phyloP scores from a whole-genome alignment of 108 stramenopile species.

The Nitzschia sp. region DNA sequence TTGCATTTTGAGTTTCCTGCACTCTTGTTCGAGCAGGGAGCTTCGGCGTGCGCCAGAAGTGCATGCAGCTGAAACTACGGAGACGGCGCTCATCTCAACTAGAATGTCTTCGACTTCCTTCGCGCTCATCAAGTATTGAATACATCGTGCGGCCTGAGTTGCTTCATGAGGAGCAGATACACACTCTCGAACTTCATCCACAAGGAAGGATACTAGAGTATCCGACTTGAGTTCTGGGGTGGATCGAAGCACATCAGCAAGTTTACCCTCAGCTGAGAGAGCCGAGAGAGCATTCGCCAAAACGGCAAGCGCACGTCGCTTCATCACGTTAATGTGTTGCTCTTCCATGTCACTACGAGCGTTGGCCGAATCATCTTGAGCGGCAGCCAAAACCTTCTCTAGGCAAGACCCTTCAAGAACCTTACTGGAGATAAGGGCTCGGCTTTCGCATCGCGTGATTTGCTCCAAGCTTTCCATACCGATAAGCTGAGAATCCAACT shows the following conservation, averaged over 20 bases:
- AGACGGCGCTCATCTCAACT: slow-evolving; percentile 17
- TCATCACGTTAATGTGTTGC: slow-evolving; percentile 4
- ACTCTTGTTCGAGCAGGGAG: slow-evolving; percentile 14
- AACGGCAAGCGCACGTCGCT: slow-evolving; percentile 19
- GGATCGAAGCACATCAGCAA: not conserved
- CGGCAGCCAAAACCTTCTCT: slow-evolving; percentile 7
- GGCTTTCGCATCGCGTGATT: slow-evolving; percentile 8
- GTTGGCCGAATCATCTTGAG: not conserved
- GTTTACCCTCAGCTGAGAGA: not conserved
- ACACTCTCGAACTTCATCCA: not conserved
- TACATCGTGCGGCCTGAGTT: slow-evolving; percentile 28
- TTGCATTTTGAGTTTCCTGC: not conserved
- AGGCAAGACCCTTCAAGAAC: slow-evolving; percentile 10
- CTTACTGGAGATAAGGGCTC: not conserved
- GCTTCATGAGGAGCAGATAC: slow-evolving; percentile 20
- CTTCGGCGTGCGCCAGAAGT: slow-evolving; percentile 4
- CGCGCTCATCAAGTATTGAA: slow-evolving; percentile 15
- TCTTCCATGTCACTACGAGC: not conserved
- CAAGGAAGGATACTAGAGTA: slow-evolving; percentile 8
- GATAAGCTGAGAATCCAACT: slow-evolving; percentile 26
- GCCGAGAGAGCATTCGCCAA: slow-evolving; percentile 21
- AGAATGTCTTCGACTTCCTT: slow-evolving; percentile 19
- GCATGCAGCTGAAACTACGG: slow-evolving; percentile 12
- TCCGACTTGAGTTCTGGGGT: slow-evolving; percentile 7
- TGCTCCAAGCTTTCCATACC: slow-evolving; percentile 31